Conservation (phyloP, 441 rosid genomes). For the Manihot esculenta region DNA sequence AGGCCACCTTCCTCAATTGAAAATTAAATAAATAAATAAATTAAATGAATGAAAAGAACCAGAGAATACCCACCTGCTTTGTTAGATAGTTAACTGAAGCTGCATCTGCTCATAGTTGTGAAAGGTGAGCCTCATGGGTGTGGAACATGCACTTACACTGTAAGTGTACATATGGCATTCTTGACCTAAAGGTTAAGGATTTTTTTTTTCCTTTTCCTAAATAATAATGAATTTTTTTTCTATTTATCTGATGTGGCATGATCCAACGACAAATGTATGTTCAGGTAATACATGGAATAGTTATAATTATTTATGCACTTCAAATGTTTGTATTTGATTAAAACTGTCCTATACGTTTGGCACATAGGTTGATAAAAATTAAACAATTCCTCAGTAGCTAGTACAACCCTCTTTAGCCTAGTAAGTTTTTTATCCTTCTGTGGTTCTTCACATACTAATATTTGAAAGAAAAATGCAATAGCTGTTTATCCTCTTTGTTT, state of each 20-base stretch:
- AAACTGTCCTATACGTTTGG: constrained; percentile 43
- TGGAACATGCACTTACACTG: no score
- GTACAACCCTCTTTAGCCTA: constrained; percentile 59
- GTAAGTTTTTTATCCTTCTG: constrained; percentile 39
- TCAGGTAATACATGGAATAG: no score
- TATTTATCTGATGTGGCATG: not conserved
- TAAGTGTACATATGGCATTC: no score
- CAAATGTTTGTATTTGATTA: not conserved
- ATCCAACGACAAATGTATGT: not conserved
- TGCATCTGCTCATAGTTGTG: no score
- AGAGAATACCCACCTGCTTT: no score
- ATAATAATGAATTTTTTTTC: not conserved
- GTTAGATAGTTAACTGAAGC: no score
- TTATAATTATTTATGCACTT: not conserved
- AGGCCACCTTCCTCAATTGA: not conserved
- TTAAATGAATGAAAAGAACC: not conserved
- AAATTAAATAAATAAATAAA: not conserved
- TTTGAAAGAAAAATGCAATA: not conserved
- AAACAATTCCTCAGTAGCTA: constrained; percentile 46
- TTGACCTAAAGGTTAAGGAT: no score
- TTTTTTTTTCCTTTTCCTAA: not conserved
- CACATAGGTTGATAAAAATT: constrained; percentile 58
- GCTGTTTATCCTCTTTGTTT: not conserved
- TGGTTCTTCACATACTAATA: not conserved
- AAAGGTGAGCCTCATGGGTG: no score